These are phyloP conservation scores for Penicillium daleae DNA, from an alignment of 495 filamentous ascomycete genomes.

Conservation along the genomic window DNA sequence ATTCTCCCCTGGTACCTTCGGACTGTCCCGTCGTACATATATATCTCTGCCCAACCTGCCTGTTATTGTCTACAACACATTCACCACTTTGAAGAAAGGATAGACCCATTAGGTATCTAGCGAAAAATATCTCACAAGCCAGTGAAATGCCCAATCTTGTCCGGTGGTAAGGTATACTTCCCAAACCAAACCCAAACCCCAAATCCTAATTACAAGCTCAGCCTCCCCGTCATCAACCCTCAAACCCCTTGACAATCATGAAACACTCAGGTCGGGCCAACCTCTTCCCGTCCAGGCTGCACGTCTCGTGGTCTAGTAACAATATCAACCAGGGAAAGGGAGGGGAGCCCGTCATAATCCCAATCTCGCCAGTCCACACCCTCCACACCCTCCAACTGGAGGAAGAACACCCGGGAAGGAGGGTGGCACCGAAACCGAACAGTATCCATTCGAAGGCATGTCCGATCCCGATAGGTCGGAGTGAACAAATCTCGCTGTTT, in stretches of 20 bases:
- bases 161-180: background rate
- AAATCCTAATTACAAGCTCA: constrained; percentile 5
- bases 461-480: background rate
- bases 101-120: too few species aligned
- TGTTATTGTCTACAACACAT: background rate
- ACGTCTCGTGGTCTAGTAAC: constrained; percentile 26
- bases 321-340: constrained; percentile 18
- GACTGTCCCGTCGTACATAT: background rate
- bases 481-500: background rate
- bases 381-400: background rate
- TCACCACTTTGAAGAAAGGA: too few species aligned
- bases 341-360: constrained; percentile 15
- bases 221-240: constrained; percentile 7
- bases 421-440: constrained; percentile 13
- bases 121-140: too few species aligned
- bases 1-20: too few species aligned
- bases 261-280: constrained; percentile 22
- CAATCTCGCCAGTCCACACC: constrained; percentile 15
- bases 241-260: constrained; percentile 1
- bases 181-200: constrained; percentile 3
- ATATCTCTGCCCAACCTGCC: background rate
- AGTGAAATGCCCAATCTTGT: too few species aligned
- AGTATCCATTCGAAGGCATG: background rate
- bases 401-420: constrained; percentile 6
- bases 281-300: constrained; percentile 26